Base-by-base conservation (phyloP, 108 stramenopile genomes). In the Seminavis robusta region DNA sequence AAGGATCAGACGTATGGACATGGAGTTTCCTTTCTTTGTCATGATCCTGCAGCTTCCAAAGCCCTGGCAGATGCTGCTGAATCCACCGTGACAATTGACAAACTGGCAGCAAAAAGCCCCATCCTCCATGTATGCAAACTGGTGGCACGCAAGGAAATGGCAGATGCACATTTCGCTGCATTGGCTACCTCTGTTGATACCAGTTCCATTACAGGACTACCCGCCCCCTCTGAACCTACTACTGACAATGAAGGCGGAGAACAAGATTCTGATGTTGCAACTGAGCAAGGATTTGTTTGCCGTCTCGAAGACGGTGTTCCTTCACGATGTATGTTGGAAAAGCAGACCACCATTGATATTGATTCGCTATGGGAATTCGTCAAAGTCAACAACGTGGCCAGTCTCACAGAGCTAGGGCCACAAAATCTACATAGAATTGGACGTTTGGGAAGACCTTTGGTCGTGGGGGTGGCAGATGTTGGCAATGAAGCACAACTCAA, bases 361-460 rank as follows among this genome's bases (percentile, higher is more conserved):
- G 52, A 5, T 41, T 66, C 9, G 17, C 75, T 13, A 4, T 27
- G 64, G 9, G 69, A 74, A n/a, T 93, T 77, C 67, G 67, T 81
- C 16, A 49, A 59, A 37, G 69, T 69, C 36, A 55, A 83, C 37
- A 87, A 86, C 57, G 48, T 83, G 36, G 69, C 86, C 15, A 47
- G 79, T 23, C 72, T 93, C 24, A 47, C 69, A 9, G 69, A 65
- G 24, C 39, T 93, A 29, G 81, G 81, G 15, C 69, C 79, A 1
- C 38, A 76, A 19, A 93, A 93, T 45, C 88, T 93, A 56, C 56
- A 75, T n/a, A 71, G 59, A n/a, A 76, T 83, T 39, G 69, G 79
- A 33, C 71, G 66, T 37, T 73, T 54, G 13, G 85, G 85, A 33
- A 81, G 80, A 33, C 79, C 73, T 6, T 29, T 93, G 32, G 83